Percentiles rank a stretch among this genome's conserved stretches.
These are phyloP conservation scores for Nitzschia sp. DNA, from an alignment of 108 stramenopile genomes.

Conservation along the genomic window DNA sequence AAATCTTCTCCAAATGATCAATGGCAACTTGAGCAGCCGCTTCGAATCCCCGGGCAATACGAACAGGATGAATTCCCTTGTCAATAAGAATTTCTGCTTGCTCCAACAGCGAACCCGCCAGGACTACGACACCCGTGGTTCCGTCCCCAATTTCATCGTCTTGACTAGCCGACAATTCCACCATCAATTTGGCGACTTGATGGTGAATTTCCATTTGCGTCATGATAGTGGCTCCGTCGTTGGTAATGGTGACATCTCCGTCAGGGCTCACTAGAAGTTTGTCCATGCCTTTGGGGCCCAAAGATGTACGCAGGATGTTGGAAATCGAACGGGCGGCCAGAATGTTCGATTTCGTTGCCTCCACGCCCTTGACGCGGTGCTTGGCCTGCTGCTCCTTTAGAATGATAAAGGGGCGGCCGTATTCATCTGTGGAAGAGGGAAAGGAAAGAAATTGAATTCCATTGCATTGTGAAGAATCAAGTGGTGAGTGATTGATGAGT, in stretches of 20 bases:
- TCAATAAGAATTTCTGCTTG: conserved; percentile 94
- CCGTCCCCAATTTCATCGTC: conserved; percentile 99
- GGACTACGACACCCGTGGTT: conserved; percentile 98
- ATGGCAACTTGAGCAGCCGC: conserved; percentile 93
- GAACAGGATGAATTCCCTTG: conserved; percentile 96
- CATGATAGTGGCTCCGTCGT: conserved; percentile 99
- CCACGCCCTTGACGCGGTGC: conserved; percentile 94
- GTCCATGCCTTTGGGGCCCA: conserved; percentile 99
- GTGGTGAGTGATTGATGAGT: background rate
- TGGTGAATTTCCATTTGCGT: conserved; percentile 94
- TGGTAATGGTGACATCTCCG: conserved; percentile 99
- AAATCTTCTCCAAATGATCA: conserved; percentile 79
- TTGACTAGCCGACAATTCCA: conserved; percentile 94
- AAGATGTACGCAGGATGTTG: conserved; percentile 91
- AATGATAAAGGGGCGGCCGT: conserved; percentile 99
- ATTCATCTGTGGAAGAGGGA: conserved; percentile 82
- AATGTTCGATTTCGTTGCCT: conserved; percentile 97
- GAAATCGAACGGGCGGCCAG: conserved; percentile 96
- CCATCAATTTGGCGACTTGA: conserved; percentile 95
- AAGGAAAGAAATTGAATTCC: background rate
- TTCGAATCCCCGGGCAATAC: conserved; percentile 98
- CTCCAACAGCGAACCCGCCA: conserved; percentile 97
- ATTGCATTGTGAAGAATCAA: background rate
- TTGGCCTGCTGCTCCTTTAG: conserved; percentile 98
- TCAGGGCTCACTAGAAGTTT: conserved; percentile 98